A percentile compares a stretch with the other conserved stretches of the same genome.
Conservation (phyloP, 306 rosid genomes). For the Fragaria vesca region DNA sequence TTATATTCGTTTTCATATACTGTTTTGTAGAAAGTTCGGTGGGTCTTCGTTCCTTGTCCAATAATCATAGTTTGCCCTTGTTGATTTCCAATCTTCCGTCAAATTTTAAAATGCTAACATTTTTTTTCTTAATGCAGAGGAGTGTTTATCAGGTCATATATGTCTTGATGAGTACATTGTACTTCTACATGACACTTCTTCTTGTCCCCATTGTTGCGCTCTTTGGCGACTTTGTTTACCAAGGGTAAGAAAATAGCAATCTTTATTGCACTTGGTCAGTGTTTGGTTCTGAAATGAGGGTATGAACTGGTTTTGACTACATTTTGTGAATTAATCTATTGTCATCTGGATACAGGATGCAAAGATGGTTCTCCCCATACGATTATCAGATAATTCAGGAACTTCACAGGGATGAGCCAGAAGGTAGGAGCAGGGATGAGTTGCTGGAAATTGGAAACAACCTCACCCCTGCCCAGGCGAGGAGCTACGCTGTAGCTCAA, state of each 20-base stretch:
- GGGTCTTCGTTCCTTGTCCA: conserved; percentile 18
- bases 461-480: conserved; percentile 67
- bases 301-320: not conserved
- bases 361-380: conserved; percentile 93
- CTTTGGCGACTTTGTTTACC: conserved; percentile 79
- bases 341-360: conserved; percentile 53
- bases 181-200: conserved; percentile 72
- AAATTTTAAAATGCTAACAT: conserved; percentile 14
- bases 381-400: conserved; percentile 94
- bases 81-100: not conserved
- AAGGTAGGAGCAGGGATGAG: conserved; percentile 52
- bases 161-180: conserved; percentile 82
- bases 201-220: conserved; percentile 87
- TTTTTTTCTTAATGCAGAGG: conserved; percentile 55
- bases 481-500: conserved; percentile 79
- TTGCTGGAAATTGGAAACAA: conserved; percentile 60
- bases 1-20: conserved; percentile 69
- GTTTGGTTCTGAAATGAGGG: not conserved
- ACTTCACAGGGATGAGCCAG: conserved; percentile 70
- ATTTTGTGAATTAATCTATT: not conserved
- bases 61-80: conserved; percentile 1
- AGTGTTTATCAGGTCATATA: conserved; percentile 77
- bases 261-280: not conserved
- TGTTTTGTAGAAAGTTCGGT: conserved; percentile 72
- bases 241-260: conserved; percentile 56